A percentile compares a stretch with the other conserved stretches of the same genome.
Conservation (phyloP, 257 asterid species). For the Gynochthodes officinalis region DNA sequence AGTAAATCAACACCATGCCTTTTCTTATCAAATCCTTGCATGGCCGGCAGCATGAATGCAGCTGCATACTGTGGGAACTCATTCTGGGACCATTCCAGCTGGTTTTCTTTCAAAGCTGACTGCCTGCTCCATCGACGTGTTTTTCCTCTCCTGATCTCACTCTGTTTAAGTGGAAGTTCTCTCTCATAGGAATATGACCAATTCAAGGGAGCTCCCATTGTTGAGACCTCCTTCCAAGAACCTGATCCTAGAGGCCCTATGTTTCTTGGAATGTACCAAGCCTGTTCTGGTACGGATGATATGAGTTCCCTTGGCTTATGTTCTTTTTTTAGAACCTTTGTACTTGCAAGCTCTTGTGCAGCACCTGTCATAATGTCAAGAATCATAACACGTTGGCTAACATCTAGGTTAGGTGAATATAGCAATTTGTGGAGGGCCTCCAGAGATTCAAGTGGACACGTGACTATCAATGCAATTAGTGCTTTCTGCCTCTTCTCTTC, state of each 20-base stretch:
- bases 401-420: slow-evolving; percentile 82
- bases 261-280: slow-evolving; percentile 79
- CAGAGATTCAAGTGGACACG: slow-evolving; percentile 72
- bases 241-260: slow-evolving; percentile 73
- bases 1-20: slow-evolving; percentile 89
- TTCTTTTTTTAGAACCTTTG: slow-evolving; percentile 42
- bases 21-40: slow-evolving; percentile 86
- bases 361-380: slow-evolving; percentile 85
- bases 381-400: slow-evolving; percentile 89
- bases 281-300: slow-evolving; percentile 57
- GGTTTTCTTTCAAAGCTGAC: slow-evolving; percentile 37
- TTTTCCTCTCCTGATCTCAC: slow-evolving; percentile 57
- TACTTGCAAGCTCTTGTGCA: slow-evolving; percentile 81
- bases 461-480: slow-evolving; percentile 66
- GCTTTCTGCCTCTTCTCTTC: slow-evolving; percentile 86
- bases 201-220: slow-evolving; percentile 64
- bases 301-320: slow-evolving; percentile 39
- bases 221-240: slow-evolving; percentile 77
- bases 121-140: slow-evolving; percentile 71
- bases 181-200: slow-evolving; percentile 91
- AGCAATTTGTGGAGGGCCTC: slow-evolving; percentile 64
- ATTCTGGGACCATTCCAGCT: slow-evolving; percentile 54
- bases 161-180: slow-evolving; percentile 65
- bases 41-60: slow-evolving; percentile 91
- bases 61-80: slow-evolving; percentile 87